A percentile compares a stretch with the other conserved stretches of the same genome.
Conservation (phyloP, 2,329 filamentous ascomycete genomes). For the Nigrospora oryzae region DNA sequence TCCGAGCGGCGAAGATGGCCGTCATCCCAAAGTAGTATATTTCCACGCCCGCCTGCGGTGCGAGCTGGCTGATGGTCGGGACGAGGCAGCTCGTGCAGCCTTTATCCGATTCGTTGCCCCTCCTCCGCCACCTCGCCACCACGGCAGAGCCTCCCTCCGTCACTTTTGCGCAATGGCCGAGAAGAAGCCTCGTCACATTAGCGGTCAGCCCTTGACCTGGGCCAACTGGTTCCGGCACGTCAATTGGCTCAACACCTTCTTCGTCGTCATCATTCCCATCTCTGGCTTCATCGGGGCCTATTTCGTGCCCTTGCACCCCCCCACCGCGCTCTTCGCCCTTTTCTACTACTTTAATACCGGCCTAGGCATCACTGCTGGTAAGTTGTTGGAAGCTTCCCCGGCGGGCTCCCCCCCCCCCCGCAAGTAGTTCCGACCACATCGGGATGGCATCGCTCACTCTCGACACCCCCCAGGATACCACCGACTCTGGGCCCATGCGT, state of each 20-base stretch:
- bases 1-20: too few species aligned
- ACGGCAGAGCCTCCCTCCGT: too few species aligned
- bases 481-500: constrained; percentile 78
- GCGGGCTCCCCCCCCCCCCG: too few species aligned
- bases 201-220: not conserved
- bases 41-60: too few species aligned
- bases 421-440: not conserved
- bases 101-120: too few species aligned
- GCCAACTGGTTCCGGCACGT: not conserved
- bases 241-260: not conserved
- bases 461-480: constrained; percentile 29
- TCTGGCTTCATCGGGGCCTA: not conserved
- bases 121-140: too few species aligned
- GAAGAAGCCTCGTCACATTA: not conserved
- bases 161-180: not conserved
- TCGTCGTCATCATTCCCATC: not conserved
- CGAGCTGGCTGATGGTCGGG: too few species aligned
- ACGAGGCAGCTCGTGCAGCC: too few species aligned
- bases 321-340: constrained; percentile 21
- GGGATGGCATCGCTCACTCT: not conserved
- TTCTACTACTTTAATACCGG: constrained; percentile 79
- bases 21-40: too few species aligned
- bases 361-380: constrained; percentile 71
- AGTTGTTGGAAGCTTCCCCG: constrained; percentile 18
- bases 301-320: not conserved